A percentile compares a stretch with the other conserved stretches of the same genome.
phyloP scores from a whole-genome alignment of 345 rosid genomes.

The Euphorbia peplus region DNA sequence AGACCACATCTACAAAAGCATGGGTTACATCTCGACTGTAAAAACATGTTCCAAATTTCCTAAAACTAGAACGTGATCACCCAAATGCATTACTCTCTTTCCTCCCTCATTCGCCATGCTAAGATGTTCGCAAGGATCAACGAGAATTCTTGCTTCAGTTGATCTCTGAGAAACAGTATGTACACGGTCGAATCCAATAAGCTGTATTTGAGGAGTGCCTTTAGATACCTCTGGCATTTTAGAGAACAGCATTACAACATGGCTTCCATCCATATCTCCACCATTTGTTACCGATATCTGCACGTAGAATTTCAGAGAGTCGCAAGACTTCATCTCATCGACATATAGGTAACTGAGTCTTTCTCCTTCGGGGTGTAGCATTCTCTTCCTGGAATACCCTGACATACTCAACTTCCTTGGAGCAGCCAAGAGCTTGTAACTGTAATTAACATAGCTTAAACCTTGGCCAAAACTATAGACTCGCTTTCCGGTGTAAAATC shows the following conservation, averaged over 20 bases:
- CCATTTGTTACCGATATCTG: constrained; percentile 46
- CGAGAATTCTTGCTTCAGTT: constrained; percentile 44
- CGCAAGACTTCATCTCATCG: constrained; percentile 45
- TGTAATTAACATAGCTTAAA: constrained; percentile 62
- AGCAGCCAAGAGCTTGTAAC: constrained; percentile 58
- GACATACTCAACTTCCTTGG: constrained; percentile 48
- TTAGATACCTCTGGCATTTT: constrained; percentile 41
- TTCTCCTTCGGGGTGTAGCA: constrained; percentile 33
- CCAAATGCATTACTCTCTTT: constrained; percentile 52
- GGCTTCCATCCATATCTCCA: constrained; percentile 71
- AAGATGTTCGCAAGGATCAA: constrained; percentile 74
- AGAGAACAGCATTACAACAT: constrained; percentile 65
- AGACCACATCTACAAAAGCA: background rate
- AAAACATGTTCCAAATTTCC: constrained; percentile 59
- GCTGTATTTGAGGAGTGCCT: constrained; percentile 63
- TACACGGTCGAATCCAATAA: constrained; percentile 74
- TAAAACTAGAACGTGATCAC: constrained; percentile 49
- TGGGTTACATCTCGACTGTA: constrained; percentile 36
- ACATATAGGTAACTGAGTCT: constrained; percentile 27
- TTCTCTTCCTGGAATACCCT: constrained; percentile 32
- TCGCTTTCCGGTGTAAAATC: constrained; percentile 65
- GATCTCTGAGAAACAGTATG: constrained; percentile 38
- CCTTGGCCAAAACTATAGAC: constrained; percentile 78
- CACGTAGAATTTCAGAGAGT: constrained; percentile 45
- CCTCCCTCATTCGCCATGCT: constrained; percentile 59